Evolutionary conservation across 192 early-diverging fungal species (phyloP).

Genomic region (Coemansia sp.): DNA sequence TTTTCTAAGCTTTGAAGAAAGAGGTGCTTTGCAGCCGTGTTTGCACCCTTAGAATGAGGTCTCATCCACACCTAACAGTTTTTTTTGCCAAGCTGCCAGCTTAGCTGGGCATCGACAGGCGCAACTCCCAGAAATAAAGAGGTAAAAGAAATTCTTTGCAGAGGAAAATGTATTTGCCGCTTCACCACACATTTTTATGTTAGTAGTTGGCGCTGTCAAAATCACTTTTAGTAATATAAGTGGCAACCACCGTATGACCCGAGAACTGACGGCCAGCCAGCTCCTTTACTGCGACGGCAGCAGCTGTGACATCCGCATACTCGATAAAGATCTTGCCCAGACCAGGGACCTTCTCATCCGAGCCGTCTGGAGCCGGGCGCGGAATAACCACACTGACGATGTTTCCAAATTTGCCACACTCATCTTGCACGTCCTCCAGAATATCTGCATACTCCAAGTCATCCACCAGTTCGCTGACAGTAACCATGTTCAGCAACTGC

Average conservation of each 20-base stretch:
- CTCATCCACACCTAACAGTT: not conserved
- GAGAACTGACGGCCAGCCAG: conserved; percentile 93
- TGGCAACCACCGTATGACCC: conserved; percentile 87
- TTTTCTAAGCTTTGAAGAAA: not conserved
- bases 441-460: conserved; percentile 90
- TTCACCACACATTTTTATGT: conserved; percentile 6
- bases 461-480: conserved; percentile 77
- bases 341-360: conserved; percentile 59
- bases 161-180: not conserved
- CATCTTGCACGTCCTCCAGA: conserved; percentile 84
- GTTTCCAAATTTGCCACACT: conserved; percentile 85
- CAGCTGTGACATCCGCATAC: conserved; percentile 62
- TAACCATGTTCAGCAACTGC: conserved; percentile 95
- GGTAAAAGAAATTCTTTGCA: not conserved
- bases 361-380: conserved; percentile 58
- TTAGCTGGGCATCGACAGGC: not conserved
- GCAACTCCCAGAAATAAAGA: not conserved
- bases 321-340: conserved; percentile 94
- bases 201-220: conserved; percentile 69
- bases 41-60: not conserved
- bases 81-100: too few relatives aligned
- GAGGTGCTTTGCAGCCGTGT: not conserved
- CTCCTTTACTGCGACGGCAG: conserved; percentile 69
- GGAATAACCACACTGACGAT: conserved; percentile 84
- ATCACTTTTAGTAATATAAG: conserved; percentile 75